Evolutionary conservation across 192 early-diverging fungal genomes (phyloP), one percentile per base, ranked within the genome.

Genomic region (Backusella tarrabulga): DNA sequence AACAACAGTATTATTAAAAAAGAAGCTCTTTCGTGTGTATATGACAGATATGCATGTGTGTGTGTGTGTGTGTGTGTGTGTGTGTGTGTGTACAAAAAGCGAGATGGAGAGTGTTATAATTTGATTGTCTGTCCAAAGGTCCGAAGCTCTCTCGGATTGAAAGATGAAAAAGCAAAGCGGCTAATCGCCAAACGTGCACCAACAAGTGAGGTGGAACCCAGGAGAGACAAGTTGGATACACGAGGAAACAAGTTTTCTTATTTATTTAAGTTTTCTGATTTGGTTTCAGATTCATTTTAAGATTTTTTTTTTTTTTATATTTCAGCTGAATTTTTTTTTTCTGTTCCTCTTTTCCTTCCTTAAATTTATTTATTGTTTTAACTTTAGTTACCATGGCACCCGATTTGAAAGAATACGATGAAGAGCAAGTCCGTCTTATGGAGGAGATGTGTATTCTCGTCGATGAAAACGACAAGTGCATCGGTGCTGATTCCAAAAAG

Each of bases 361-460:
- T 77, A 36, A 29, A 41, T 70, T 77, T 40, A 60, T 60, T 71
- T 77, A 34, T 76, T 69, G 38, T 71, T 46, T 63, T 42, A 34
- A 67, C 34, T 42, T 63, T 34, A 54, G 26, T 69, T 41, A 84
- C 72, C 72, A 85, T 87, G 79, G 40, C 84, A 17, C 78, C 82
- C 50, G 89, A 93, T 76, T 78, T 92, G 17, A 84, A 88, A 50
- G 71, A 77, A 34, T 93, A 95, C 81, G 90, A 95, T 74, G 89
- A 89, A 40, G 92, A 93, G 80, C 93, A 98, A 83, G 95, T 95
- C 73, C 93, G 94, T 46, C 92, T 99, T 40, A 98, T 99, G 97
- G 89, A 89, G 68, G 98, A 99, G 81, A 96, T 95, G 95, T 98
- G 97, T 89, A 99, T 99, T 77, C 80, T 98, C 15, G 87, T 98